phyloP scores from a whole-genome alignment of 805 yeast species.

The Zygoascus bituminiphila region DNA sequence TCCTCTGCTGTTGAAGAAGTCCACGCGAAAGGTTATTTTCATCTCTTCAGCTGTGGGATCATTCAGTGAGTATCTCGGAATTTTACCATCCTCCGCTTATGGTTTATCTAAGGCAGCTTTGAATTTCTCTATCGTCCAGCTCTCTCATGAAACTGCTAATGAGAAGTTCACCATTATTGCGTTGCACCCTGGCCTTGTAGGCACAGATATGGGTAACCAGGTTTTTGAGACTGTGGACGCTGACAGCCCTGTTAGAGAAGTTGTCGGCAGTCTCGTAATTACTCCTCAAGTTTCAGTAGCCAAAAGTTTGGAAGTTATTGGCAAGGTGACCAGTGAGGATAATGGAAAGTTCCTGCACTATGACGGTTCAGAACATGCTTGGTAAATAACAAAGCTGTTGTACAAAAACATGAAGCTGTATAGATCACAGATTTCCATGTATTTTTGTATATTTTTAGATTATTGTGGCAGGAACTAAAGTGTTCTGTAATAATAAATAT shows the following conservation, averaged over 20 bases:
- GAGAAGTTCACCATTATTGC: constrained; percentile 28
- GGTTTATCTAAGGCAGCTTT: constrained; percentile 31
- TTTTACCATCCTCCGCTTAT: background rate
- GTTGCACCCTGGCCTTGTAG: constrained; percentile 35
- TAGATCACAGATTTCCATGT: no score
- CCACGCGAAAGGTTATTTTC: constrained; percentile 23
- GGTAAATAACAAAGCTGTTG: no score
- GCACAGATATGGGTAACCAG: constrained; percentile 21
- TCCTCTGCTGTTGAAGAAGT: constrained; percentile 19
- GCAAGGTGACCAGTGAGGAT: constrained; percentile 18
- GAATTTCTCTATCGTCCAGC: constrained; percentile 25
- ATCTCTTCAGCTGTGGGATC: constrained; percentile 26
- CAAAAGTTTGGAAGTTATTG: constrained; percentile 17
- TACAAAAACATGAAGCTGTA: no score
- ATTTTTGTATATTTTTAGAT: no score
- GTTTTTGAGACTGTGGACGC: constrained; percentile 1
- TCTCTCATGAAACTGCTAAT: constrained; percentile 23
- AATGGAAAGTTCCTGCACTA: constrained; percentile 18
- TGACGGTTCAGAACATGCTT: constrained; percentile 3
- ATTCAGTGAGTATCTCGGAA: constrained; percentile 6
- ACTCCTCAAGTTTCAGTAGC: constrained; percentile 23
- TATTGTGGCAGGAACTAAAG: no score
- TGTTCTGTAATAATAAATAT: no score
- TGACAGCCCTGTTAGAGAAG: no score
- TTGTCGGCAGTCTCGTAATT: background rate